A percentile compares a stretch with the other conserved stretches of the same genome.
phyloP scores from a whole-genome alignment of 2,329 filamentous ascomycete genomes.

The Fusarium sp. region DNA sequence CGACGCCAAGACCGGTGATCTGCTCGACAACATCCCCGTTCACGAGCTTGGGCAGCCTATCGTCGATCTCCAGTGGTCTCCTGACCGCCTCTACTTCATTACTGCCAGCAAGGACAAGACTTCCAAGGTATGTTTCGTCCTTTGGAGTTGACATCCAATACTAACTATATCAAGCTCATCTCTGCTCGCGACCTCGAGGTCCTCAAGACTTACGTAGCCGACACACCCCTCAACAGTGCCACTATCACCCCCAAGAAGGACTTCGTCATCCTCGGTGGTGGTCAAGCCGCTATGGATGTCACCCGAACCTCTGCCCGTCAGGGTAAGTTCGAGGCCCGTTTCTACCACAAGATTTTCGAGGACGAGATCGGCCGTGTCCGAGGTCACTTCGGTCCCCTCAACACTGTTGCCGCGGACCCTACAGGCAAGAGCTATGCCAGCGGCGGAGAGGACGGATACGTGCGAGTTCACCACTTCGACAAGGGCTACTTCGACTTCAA shows the following conservation, averaged over 20 bases:
- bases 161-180: constrained; percentile 69
- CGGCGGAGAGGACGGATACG: constrained; percentile 98
- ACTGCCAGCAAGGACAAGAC: constrained; percentile 98
- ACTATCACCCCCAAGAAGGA: constrained; percentile 95
- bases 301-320: constrained; percentile 93
- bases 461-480: constrained; percentile 98
- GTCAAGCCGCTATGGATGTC: constrained; percentile 98
- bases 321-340: constrained; percentile 98
- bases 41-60: constrained; percentile 88
- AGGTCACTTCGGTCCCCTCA: constrained; percentile 96
- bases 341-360: constrained; percentile 99
- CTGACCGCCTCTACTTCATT: constrained; percentile 97
- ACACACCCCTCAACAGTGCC: constrained; percentile 96
- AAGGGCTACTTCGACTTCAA: constrained; percentile 98
- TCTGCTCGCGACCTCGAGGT: constrained; percentile 87
- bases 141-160: not conserved
- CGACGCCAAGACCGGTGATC: constrained; percentile 90
- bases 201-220: constrained; percentile 90
- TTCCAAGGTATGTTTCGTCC: constrained; percentile 74
- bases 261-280: constrained; percentile 96
- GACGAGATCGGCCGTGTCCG: constrained; percentile 98
- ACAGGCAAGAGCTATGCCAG: constrained; percentile 92
- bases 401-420: constrained; percentile 95
- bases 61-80: constrained; percentile 93
- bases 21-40: constrained; percentile 80